Evolutionary conservation across 441 rosid genomes (phyloP).

Genomic region (Breynia disticha): DNA sequence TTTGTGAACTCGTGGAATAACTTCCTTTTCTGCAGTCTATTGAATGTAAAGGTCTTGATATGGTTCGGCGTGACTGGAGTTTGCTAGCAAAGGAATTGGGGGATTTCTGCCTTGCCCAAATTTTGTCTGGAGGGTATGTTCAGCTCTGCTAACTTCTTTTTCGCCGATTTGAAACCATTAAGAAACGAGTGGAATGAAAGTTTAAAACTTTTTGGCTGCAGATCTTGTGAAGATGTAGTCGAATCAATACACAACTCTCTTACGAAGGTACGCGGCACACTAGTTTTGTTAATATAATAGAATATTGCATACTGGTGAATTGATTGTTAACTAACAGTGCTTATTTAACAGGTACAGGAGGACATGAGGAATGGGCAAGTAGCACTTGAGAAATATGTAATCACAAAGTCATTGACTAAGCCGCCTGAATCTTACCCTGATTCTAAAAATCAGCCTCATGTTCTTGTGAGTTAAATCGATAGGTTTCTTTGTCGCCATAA

Average conservation of each 20-base stretch:
- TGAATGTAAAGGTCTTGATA: conserved; percentile 97
- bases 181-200: conserved; percentile 9
- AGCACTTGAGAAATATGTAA: conserved; percentile 78
- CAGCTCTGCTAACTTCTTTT: neutral
- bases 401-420: conserved; percentile 89
- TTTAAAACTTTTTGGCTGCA: conserved; percentile 25
- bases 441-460: conserved; percentile 95
- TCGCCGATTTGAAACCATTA: neutral
- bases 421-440: conserved; percentile 93
- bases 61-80: conserved; percentile 99
- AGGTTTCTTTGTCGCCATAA: neutral
- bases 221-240: conserved; percentile 92
- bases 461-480: conserved; percentile 46
- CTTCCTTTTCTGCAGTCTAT: conserved; percentile 52
- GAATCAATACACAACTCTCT: conserved; percentile 81
- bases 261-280: conserved; percentile 46
- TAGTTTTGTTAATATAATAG: neutral
- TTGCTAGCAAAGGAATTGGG: conserved; percentile 90
- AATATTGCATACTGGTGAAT: neutral
- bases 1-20: conserved; percentile 10
- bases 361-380: conserved; percentile 93
- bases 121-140: conserved; percentile 82
- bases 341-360: conserved; percentile 64
- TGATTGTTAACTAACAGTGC: conserved; percentile 1
- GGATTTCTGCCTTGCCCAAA: conserved; percentile 72